Percentiles rank a stretch among this genome's conserved stretches.
These are phyloP conservation scores for Podospora tetraspora DNA, from an alignment of 495 filamentous ascomycete species.

Conservation along the genomic window DNA sequence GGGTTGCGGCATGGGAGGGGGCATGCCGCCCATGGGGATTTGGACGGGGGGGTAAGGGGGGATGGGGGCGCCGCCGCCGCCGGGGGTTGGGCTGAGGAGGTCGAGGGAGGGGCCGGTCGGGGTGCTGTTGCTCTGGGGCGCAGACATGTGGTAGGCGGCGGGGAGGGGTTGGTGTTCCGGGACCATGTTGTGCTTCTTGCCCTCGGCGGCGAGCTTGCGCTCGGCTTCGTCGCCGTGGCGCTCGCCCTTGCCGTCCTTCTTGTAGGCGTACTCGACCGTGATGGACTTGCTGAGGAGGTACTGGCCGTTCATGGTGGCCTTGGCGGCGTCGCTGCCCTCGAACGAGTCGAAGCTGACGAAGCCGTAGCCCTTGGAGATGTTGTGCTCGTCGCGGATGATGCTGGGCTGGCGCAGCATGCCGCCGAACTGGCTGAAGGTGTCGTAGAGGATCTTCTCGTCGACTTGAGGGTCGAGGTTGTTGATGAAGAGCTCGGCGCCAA, in stretches of 20 bases:
- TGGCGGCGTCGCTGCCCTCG: slow-evolving; percentile 88
- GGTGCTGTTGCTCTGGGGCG: slow-evolving; percentile 16
- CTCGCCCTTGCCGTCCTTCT: slow-evolving; percentile 98
- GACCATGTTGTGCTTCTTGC: slow-evolving; percentile 87
- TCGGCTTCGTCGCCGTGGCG: slow-evolving; percentile 93
- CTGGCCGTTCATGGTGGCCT: slow-evolving; percentile 90
- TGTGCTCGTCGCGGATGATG: slow-evolving; percentile 87
- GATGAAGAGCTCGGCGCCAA: slow-evolving; percentile 95
- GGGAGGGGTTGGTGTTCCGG: slow-evolving; percentile 63
- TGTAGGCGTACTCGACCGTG: slow-evolving; percentile 96
- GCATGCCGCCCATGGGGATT: slow-evolving; percentile 27
- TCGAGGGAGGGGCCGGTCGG: slow-evolving; percentile 16
- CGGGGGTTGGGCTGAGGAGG: slow-evolving; percentile 6
- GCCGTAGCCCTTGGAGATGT: slow-evolving; percentile 91
- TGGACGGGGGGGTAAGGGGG: slow-evolving; percentile 1
- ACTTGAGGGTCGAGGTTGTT: slow-evolving; percentile 95
- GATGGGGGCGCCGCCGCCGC: background rate
- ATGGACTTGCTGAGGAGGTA: slow-evolving; percentile 96
- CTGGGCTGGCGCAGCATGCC: slow-evolving; percentile 78
- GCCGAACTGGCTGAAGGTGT: slow-evolving; percentile 94
- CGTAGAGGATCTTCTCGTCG: slow-evolving; percentile 93
- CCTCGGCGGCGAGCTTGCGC: slow-evolving; percentile 84
- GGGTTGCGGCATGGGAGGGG: slow-evolving; percentile 13
- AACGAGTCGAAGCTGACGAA: slow-evolving; percentile 94
- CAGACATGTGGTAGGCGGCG: slow-evolving; percentile 44